Conservation (phyloP, 176 grass and related monocot species). For the Paspalum notatum region DNA sequence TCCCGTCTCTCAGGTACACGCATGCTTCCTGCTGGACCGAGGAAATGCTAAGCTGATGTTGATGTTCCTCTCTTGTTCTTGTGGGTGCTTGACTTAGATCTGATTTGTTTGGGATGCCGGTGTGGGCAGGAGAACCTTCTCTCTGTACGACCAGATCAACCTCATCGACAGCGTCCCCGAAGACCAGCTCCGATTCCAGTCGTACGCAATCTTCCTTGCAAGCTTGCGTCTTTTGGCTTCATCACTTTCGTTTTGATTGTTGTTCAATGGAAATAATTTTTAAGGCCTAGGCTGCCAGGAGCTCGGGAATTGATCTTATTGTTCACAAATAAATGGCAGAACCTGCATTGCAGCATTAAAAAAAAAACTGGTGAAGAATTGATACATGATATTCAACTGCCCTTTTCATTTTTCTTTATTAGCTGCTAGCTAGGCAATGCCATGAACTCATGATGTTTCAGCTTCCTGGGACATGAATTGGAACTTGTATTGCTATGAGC, state of each 20-base stretch:
- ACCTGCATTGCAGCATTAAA: not conserved
- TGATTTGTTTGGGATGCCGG: not conserved
- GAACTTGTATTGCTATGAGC: not conserved
- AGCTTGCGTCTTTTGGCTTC: not conserved
- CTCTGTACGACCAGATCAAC: constrained; percentile 98
- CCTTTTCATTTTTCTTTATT: not conserved
- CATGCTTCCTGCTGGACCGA: not conserved
- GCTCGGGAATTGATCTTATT: not conserved
- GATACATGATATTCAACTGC: not conserved
- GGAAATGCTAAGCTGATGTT: not conserved
- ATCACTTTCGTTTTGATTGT: not conserved
- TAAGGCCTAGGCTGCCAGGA: not conserved
- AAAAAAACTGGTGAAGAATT: not conserved
- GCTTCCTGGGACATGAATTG: not conserved
- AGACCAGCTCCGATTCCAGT: constrained; percentile 83
- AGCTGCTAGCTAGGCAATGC: not conserved
- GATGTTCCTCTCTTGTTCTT: constrained; percentile 3
- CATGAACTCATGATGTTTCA: not conserved
- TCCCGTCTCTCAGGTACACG: constrained; percentile 80
- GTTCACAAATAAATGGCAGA: not conserved
- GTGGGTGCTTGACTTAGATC: constrained; percentile 1
- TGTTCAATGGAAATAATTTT: not conserved
- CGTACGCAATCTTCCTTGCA: constrained; percentile 61
- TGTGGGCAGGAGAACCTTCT: constrained; percentile 79
- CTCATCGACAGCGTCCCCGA: constrained; percentile 91